Conservation (phyloP, 2,329 filamentous ascomycete species). For the Botrytis tulipae region DNA sequence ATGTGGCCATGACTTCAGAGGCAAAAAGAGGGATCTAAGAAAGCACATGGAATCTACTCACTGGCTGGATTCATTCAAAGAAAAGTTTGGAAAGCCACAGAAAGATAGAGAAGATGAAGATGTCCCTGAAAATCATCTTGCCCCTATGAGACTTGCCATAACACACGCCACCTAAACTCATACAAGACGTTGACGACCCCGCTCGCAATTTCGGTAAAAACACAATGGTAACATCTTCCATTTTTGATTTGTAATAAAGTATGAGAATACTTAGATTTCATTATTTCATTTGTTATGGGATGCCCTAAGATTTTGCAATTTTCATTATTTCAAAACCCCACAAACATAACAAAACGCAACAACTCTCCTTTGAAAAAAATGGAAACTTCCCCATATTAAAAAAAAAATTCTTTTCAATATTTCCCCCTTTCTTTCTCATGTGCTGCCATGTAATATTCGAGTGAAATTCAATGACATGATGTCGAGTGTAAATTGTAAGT, state of each 20-base stretch:
- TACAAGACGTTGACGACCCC: background rate
- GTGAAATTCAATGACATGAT: background rate
- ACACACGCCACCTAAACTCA: accelerated
- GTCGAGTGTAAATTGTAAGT: background rate
- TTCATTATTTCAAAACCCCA: background rate
- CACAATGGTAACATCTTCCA: background rate
- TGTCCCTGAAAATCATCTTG: background rate
- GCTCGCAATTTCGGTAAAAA: background rate
- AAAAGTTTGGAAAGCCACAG: background rate
- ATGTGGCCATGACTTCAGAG: background rate
- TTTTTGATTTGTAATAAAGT: background rate
- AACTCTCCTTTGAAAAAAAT: background rate
- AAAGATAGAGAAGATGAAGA: background rate
- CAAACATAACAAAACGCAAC: background rate
- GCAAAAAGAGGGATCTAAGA: accelerated
- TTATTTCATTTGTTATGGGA: background rate
- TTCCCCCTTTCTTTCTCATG: background rate
- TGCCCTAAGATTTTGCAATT: background rate
- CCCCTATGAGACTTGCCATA: background rate
- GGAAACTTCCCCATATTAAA: background rate
- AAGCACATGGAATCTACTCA: background rate
- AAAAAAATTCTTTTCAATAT: background rate
- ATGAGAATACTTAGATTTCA: background rate
- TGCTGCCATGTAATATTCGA: background rate
- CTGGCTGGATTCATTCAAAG: background rate